Evolutionary conservation across 2,329 filamentous ascomycete species (phyloP).

Genomic region (Ceratocystis papillata): DNA sequence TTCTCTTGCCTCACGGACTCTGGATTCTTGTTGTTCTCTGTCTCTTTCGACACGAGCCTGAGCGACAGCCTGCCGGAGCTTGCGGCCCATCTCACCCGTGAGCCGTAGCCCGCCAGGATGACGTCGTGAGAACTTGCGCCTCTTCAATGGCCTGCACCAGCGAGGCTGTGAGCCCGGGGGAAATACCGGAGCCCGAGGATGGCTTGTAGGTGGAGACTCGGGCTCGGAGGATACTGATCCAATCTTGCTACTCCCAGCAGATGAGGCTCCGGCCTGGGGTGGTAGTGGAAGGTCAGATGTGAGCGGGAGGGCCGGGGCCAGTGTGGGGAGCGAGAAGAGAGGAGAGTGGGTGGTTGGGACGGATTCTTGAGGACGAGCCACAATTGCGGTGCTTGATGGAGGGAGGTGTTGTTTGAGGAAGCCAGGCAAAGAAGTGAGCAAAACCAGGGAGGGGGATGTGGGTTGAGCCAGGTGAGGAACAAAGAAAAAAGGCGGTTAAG

Average conservation of each 20-base stretch:
- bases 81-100: slow-evolving; percentile 2
- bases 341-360: not conserved
- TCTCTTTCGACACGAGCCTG: not conserved
- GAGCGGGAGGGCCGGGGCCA: not conserved
- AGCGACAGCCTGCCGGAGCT: not conserved
- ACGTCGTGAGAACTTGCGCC: not conserved
- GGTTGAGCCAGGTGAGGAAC: not conserved
- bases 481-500: not conserved
- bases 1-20: not conserved
- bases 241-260: not conserved
- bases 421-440: not conserved
- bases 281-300: not conserved
- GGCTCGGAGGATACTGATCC: not conserved
- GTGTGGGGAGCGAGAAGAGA: not conserved
- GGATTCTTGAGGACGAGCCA: not conserved
- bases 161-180: not conserved
- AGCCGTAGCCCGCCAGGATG: slow-evolving; percentile 3
- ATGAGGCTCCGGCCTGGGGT: not conserved
- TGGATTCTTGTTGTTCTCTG: not conserved
- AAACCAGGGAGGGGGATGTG: not conserved
- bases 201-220: not conserved
- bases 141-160: not conserved
- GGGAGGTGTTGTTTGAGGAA: not conserved
- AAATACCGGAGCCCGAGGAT: not conserved
- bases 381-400: not conserved